Evolutionary conservation across 768 basidiomycete genomes (phyloP).

Genomic region (Roridomyces roridus): DNA sequence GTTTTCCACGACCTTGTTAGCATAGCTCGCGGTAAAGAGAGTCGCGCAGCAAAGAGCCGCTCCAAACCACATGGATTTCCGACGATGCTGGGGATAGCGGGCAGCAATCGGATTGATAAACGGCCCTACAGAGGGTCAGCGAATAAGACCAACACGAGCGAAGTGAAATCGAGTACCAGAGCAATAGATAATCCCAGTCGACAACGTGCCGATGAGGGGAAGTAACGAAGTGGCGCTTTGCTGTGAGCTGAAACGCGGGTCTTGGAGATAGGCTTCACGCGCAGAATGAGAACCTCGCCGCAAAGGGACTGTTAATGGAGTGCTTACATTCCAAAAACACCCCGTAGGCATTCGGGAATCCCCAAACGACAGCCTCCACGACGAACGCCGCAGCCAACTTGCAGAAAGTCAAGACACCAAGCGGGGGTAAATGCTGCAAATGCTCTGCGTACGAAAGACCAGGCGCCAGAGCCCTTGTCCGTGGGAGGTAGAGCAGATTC

Average conservation of each 20-base stretch:
- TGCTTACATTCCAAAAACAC: constrained; percentile 32
- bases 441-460: constrained; percentile 30
- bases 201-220: no score
- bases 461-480: constrained; percentile 31
- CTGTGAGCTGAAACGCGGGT: constrained; percentile 28
- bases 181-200: constrained; percentile 41
- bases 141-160: no score
- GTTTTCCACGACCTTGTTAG: constrained; percentile 21
- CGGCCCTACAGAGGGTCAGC: constrained; percentile 10
- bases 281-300: not conserved
- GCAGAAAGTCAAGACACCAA: not conserved
- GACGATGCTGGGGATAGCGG: no score
- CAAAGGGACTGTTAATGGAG: not conserved
- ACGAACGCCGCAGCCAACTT: constrained; percentile 35
- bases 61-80: no score
- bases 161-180: no score
- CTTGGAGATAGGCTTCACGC: constrained; percentile 28
- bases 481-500: constrained; percentile 25
- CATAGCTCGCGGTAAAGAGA: no score
- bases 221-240: constrained; percentile 29
- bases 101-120: no score
- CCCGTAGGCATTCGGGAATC: constrained; percentile 34
- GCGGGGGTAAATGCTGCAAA: no score
- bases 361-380: constrained; percentile 36
- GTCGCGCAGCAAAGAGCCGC: no score